Evolutionary conservation across 345 rosid genomes (phyloP), one percentile per base, ranked within the genome.

Genomic region (Corymbia maculata): DNA sequence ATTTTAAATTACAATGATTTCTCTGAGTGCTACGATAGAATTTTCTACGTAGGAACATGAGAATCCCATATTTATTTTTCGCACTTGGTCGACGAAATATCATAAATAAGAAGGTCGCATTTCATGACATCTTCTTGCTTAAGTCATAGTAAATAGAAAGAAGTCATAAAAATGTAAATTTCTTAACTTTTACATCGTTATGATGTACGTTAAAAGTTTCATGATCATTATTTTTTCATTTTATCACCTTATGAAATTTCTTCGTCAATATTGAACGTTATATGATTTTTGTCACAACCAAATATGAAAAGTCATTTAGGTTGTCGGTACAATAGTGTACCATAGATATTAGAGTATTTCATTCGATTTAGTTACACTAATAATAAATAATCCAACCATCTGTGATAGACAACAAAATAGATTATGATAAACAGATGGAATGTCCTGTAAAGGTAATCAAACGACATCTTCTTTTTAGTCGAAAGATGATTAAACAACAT

Each of bases 11-110:
- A 32, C 80, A 8, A 19, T 68, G 45, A 16, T 68, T 68, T 68
- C 44, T 32, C 42, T 24, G 0, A 16, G 45, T 32, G 22, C 21
- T 19, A 36, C 80, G 22, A 10, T 68, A 32, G 16, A 32, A 32
- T 0, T 0, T 1, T 68, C 10, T 32, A 68, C 0, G 80, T 68
- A 0, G 79, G 45, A 17, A 32, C 45, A 32, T 8, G 42, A 32
- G 19, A 32, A 2, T 68, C 24, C 28, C 80, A 17, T 32, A 8
- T 9, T 16, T 15, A 16, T 24, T 16, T 68, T 68, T 19, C 9
- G 19, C 2, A 32, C 45, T 32, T 32, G 80, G 45, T 32, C 3
- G 22, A 68, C 45, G 16, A 8, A 32, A 68, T 9, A 68, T 5
- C 6, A 6, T 32, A 15, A 1, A 8, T 68, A 68, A 68, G 16